Conservation (phyloP, 2,329 filamentous ascomycete genomes). For the Trichoderma brevicompactum region DNA sequence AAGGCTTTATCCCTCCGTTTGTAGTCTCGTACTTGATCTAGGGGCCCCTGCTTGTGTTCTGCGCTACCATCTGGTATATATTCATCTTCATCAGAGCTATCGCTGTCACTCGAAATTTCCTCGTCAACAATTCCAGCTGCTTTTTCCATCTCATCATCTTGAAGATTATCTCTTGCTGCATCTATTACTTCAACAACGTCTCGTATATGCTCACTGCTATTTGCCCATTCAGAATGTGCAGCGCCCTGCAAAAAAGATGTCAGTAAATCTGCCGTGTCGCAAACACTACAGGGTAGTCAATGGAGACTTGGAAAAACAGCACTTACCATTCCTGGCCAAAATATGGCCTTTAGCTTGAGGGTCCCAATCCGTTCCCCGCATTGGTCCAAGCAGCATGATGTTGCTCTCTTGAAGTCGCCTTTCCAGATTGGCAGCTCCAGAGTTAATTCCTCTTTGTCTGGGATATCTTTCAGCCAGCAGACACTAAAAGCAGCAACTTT, state of each 20-base stretch:
- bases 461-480: conserved; percentile 71
- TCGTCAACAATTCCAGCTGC: conserved; percentile 44
- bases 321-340: conserved; percentile 45
- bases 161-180: conserved; percentile 44
- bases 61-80: conserved; percentile 45
- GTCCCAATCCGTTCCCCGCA: conserved; percentile 55
- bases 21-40: conserved; percentile 62
- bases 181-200: conserved; percentile 55
- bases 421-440: conserved; percentile 68
- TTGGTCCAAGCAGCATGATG: conserved; percentile 46
- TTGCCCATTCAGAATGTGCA: conserved; percentile 45
- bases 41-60: conserved; percentile 50
- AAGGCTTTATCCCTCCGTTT: conserved; percentile 61
- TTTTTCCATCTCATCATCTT: conserved; percentile 41
- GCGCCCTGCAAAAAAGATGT: conserved; percentile 37
- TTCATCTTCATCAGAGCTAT: conserved; percentile 39
- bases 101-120: conserved; percentile 39
- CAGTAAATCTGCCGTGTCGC: neutral
- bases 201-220: conserved; percentile 41
- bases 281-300: neutral
- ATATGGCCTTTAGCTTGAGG: conserved; percentile 47
- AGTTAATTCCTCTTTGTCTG: conserved; percentile 66
- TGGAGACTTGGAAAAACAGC: neutral
- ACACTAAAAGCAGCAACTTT: conserved; percentile 60
- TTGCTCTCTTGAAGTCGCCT: conserved; percentile 56